These are phyloP conservation scores for Ambrosiella beaveri DNA, from an alignment of 2,329 filamentous ascomycete genomes.

Conservation along the genomic window DNA sequence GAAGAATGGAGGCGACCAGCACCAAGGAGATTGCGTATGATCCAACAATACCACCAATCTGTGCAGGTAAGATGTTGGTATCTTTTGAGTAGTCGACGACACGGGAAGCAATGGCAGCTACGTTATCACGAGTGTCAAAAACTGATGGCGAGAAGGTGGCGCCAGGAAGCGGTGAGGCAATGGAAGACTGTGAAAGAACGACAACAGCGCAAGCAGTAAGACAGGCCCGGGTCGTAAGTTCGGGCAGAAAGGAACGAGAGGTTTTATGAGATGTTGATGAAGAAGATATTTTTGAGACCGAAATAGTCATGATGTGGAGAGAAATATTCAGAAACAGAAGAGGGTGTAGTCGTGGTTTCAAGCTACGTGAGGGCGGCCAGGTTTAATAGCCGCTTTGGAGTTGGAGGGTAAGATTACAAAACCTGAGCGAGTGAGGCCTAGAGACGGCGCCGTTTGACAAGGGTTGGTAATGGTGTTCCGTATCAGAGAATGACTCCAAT, in stretches of 20 bases:
- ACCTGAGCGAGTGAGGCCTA: neutral
- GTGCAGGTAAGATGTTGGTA: slow-evolving; percentile 42
- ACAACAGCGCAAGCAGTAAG: slow-evolving; percentile 1
- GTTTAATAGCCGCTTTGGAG: slow-evolving; percentile 7
- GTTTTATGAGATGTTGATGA: slow-evolving; percentile 17
- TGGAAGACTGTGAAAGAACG: slow-evolving; percentile 13
- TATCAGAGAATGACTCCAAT: neutral
- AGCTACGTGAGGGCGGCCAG: slow-evolving; percentile 1
- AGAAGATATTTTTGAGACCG: slow-evolving; percentile 10
- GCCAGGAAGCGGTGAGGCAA: slow-evolving; percentile 14
- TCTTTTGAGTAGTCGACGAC: slow-evolving; percentile 16
- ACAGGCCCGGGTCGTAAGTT: slow-evolving; percentile 1
- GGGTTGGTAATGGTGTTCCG: neutral
- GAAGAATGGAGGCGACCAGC: slow-evolving; percentile 49
- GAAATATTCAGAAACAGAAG: slow-evolving; percentile 1
- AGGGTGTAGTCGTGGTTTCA: neutral
- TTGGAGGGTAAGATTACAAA: neutral
- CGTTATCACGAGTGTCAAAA: slow-evolving; percentile 20
- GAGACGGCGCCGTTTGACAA: neutral
- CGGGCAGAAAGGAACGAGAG: slow-evolving; percentile 14
- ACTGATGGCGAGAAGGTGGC: slow-evolving; percentile 18
- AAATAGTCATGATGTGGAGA: slow-evolving; percentile 10
- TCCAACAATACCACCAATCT: slow-evolving; percentile 69
- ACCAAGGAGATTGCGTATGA: slow-evolving; percentile 66
- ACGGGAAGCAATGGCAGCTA: slow-evolving; percentile 30